Evolutionary conservation across 371 early-diverging fungal genomes (phyloP).

Genomic region (Chytridium lagenaria): DNA sequence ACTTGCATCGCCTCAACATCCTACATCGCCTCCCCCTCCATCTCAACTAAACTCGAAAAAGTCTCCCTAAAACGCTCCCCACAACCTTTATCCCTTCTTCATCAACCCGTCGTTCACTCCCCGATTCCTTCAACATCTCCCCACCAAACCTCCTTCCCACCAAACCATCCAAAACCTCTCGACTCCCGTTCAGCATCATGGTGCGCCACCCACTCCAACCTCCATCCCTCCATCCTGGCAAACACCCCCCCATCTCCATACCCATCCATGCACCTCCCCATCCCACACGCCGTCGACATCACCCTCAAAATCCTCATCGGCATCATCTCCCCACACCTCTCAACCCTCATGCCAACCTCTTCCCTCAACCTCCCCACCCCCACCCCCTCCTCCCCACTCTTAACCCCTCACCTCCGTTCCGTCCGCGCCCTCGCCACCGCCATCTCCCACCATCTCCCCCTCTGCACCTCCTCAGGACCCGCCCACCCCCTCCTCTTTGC

Average conservation of each 20-base stretch:
- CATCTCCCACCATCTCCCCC: slow-evolving; percentile 2
- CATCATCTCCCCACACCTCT: neutral
- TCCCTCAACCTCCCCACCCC: neutral
- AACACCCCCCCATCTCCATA: neutral
- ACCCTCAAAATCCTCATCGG: neutral
- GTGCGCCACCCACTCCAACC: no score
- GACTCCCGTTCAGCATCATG: no score
- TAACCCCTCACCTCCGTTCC: neutral
- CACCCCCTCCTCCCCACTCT: neutral
- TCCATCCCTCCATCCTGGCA: no score
- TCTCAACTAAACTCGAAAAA: no score
- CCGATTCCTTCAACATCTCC: no score
- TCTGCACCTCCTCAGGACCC: slow-evolving; percentile 4
- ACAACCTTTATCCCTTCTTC: no score
- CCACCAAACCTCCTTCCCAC: no score
- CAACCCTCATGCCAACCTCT: neutral
- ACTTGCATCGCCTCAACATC: no score
- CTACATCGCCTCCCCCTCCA: no score
- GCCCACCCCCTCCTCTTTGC: slow-evolving; percentile 16
- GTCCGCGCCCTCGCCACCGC: neutral
- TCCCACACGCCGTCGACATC: slow-evolving; percentile 4
- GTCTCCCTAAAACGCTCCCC: no score
- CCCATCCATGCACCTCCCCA: neutral
- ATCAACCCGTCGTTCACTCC: no score
- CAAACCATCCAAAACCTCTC: no score